Evolutionary conservation across 495 filamentous ascomycete species (phyloP).

Genomic region (Pseudotulostoma volvatum): DNA sequence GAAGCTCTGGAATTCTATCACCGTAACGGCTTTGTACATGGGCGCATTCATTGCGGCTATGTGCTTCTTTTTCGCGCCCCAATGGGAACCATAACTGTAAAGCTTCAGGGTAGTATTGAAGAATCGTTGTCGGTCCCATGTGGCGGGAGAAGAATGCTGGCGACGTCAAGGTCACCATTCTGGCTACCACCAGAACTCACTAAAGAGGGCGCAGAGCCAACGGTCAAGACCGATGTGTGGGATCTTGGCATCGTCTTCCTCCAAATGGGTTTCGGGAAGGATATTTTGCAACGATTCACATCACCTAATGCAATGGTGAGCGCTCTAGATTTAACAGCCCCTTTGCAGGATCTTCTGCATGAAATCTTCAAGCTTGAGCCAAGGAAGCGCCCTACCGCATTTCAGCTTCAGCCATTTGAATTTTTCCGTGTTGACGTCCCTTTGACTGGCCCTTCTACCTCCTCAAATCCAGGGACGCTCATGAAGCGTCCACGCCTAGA

Average conservation of each 20-base stretch:
- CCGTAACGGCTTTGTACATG: constrained; percentile 64
- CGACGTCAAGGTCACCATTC: constrained; percentile 53
- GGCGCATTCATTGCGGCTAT: constrained; percentile 58
- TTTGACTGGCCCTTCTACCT: constrained; percentile 17
- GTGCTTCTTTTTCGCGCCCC: constrained; percentile 42
- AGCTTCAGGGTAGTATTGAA: constrained; percentile 27
- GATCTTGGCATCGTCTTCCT: constrained; percentile 76
- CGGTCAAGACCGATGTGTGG: constrained; percentile 86
- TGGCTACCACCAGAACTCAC: constrained; percentile 69
- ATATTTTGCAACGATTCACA: constrained; percentile 56
- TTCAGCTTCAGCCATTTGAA: constrained; percentile 76
- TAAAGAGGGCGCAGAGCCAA: constrained; percentile 38
- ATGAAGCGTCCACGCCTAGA: constrained; percentile 30
- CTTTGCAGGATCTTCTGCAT: constrained; percentile 60
- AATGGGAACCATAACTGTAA: constrained; percentile 28
- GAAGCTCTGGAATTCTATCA: constrained; percentile 80
- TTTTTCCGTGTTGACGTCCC: constrained; percentile 52
- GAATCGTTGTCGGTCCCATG: constrained; percentile 20
- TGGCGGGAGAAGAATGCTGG: constrained; percentile 24
- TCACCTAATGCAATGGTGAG: constrained; percentile 54
- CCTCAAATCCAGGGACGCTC: constrained; percentile 24
- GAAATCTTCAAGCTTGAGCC: constrained; percentile 70
- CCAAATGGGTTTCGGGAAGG: constrained; percentile 85
- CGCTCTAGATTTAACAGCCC: constrained; percentile 48
- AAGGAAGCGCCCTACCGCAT: constrained; percentile 74